Evolutionary conservation across 202 grass and related monocot species (phyloP).

Genomic region (Thinopyrum obtusiflorum): DNA sequence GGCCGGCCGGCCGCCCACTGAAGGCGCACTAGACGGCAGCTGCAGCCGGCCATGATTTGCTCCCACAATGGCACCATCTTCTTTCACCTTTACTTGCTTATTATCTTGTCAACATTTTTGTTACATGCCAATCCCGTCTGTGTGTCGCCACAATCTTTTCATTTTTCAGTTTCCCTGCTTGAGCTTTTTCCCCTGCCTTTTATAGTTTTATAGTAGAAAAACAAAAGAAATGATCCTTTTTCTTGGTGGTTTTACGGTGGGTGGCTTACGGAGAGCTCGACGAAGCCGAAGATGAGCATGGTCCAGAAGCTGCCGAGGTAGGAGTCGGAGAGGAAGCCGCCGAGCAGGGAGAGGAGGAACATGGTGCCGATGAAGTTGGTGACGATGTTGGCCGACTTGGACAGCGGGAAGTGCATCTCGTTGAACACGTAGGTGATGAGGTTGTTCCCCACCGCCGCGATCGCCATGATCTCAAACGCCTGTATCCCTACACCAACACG

Average conservation of each 20-base stretch:
- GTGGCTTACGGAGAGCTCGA: slow-evolving; percentile 75
- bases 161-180: slow-evolving; percentile 1
- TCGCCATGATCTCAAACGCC: slow-evolving; percentile 94
- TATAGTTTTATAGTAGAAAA: neutral
- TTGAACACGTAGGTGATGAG: slow-evolving; percentile 91
- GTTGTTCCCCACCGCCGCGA: slow-evolving; percentile 89
- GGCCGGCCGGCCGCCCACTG: slow-evolving; percentile 38
- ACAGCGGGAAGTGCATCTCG: slow-evolving; percentile 87
- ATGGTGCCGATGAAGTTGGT: slow-evolving; percentile 89
- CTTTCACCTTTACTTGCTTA: slow-evolving; percentile 23
- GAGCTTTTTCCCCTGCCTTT: slow-evolving; percentile 9
- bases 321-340: slow-evolving; percentile 91
- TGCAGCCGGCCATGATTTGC: slow-evolving; percentile 38
- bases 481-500: slow-evolving; percentile 49
- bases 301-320: slow-evolving; percentile 97
- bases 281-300: slow-evolving; percentile 92
- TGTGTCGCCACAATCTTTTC: slow-evolving; percentile 3
- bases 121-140: neutral
- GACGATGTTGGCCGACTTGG: slow-evolving; percentile 75
- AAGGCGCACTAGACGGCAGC: slow-evolving; percentile 37
- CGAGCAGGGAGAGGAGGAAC: slow-evolving; percentile 84
- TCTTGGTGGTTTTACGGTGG: neutral
- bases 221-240: neutral
- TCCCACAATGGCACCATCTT: slow-evolving; percentile 10
- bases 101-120: neutral